phyloP scores from a whole-genome alignment of 495 filamentous ascomycete species.

The Parmelia sp. region DNA sequence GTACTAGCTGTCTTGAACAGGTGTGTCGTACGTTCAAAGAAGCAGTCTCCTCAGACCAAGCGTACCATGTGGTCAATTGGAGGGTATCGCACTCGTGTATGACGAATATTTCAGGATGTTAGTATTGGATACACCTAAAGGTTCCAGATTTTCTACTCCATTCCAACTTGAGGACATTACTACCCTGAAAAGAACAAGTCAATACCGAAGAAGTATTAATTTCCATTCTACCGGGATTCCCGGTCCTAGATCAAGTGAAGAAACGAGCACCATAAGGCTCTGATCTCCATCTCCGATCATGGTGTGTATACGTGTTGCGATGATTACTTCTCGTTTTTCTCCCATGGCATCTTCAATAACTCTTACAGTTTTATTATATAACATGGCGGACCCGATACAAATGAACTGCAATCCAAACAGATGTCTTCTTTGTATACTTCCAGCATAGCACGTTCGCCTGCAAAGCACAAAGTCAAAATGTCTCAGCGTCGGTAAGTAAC shows the following conservation, averaged over 20 bases:
- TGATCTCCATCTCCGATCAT: background rate
- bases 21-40: background rate
- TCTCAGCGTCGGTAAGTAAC: background rate
- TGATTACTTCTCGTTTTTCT: too few species aligned
- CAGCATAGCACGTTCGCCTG: background rate
- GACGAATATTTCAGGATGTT: background rate
- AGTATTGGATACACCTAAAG: background rate
- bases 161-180: too few species aligned
- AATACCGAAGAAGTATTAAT: too few species aligned
- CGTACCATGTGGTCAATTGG: background rate
- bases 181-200: too few species aligned
- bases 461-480: background rate
- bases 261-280: too few species aligned
- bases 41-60: background rate
- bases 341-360: too few species aligned
- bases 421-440: background rate
- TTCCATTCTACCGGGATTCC: too few species aligned
- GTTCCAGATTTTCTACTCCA: background rate
- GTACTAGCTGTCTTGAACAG: background rate
- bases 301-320: background rate
- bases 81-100: background rate
- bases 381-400: background rate
- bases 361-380: too few species aligned
- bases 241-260: too few species aligned
- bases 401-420: background rate